A percentile compares a stretch with the other conserved stretches of the same genome.
These are phyloP conservation scores for Jackrogersella multiformis DNA, from an alignment of 495 filamentous ascomycete species.

Conservation along the genomic window DNA sequence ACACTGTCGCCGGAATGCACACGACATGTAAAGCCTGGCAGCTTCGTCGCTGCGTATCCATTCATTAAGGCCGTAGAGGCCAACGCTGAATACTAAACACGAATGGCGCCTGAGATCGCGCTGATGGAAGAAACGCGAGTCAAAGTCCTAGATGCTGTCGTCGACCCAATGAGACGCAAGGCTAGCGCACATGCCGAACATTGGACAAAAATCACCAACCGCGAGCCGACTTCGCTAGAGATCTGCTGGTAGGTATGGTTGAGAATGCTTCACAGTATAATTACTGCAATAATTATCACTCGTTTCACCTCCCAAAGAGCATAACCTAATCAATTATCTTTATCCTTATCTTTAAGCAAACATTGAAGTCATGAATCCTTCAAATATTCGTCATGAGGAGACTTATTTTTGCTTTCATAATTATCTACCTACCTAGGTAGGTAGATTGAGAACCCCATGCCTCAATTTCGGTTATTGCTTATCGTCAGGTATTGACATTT, in stretches of 20 bases:
- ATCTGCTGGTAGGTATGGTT: constrained; percentile 22
- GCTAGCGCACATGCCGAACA: constrained; percentile 1
- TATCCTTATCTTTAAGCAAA: too few species aligned
- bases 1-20: neutral
- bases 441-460: too few species aligned
- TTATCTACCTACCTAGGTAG: too few species aligned
- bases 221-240: constrained; percentile 2
- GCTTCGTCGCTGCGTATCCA: constrained; percentile 4
- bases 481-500: too few species aligned
- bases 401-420: too few species aligned
- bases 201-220: neutral
- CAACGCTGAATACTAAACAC: constrained; percentile 25
- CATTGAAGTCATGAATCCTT: too few species aligned
- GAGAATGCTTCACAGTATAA: neutral
- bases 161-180: constrained; percentile 18
- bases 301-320: too few species aligned
- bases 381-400: too few species aligned
- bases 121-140: neutral
- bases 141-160: constrained; percentile 3
- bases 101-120: constrained; percentile 12
- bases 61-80: constrained; percentile 12
- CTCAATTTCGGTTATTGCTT: too few species aligned
- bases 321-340: too few species aligned
- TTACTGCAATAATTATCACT: neutral
- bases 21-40: neutral